Evolutionary conservation across 176 grass and related monocot species (phyloP), one percentile per base, ranked within the genome.

Genomic region (Aegilops umbellulata): DNA sequence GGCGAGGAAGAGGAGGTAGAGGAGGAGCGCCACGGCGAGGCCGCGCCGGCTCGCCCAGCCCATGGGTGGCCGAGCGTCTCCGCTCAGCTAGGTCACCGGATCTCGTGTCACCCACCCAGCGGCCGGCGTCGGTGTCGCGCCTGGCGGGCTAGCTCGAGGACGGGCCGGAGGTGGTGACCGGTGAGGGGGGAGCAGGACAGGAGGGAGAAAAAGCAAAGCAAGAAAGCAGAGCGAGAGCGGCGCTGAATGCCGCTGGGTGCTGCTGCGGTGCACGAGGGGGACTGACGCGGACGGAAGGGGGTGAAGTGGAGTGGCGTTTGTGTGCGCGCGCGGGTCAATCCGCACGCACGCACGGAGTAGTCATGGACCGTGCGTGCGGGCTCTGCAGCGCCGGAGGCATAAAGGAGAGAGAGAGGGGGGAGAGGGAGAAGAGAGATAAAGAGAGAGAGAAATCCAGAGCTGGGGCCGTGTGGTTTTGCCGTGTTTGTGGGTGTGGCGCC

Each of bases 1-100:
- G 47, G 77, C 19, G 30, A 81, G 7, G 7, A 83, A 36, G 64
- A 89, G 24, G 34, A 92, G 81, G 36, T 88, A 69, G 1, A 92
- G 12, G 11, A 83, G 58, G 0, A 87, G 80, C 35, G 41, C 20
- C 20, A 75, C 60, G 49, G 58, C 23, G 83, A 82, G 10, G 64
- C 12, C 10, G 51, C 67, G 80, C 22, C 80, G 85, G 69, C 81
- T 69, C 70, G 76, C 24, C 77, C 64, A 58, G 49, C 8, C 81
- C 89, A 91, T 87, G 60, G 76, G 17, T n/a, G 57, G 46, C 14
- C 47, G 47, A 16, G 47, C 47, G 47, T 5, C 15, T 16, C 14
- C 15, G 49, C 49, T 7, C 49, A 17, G 49, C 49, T 53, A 53
- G 49, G 5, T 7, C 31, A 6, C 23, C 55, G 14, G 86, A 76